Conservation (phyloP, 2,329 filamentous ascomycete genomes). For the Aureobasidium subglaciale region DNA sequence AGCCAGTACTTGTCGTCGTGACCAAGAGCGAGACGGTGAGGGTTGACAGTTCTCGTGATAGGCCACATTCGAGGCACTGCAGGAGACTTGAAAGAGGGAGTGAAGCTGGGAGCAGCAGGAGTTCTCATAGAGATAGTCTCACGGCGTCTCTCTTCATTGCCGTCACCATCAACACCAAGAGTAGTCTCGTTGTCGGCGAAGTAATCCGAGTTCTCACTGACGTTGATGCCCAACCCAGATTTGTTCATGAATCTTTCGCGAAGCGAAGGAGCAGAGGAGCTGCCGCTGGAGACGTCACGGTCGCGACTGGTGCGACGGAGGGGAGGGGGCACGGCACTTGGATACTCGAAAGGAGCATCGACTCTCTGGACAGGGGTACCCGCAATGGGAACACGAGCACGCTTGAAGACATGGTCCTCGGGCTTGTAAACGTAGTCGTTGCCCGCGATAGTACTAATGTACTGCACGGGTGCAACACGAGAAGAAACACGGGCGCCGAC, state of each 20-base stretch:
- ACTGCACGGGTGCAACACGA: not conserved
- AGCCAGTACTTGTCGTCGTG: too few species aligned
- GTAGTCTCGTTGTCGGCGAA: not conserved
- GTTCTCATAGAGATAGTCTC: not conserved
- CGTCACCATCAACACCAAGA: not conserved
- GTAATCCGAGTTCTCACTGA: not conserved
- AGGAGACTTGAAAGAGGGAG: too few species aligned
- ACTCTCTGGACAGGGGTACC: too few species aligned
- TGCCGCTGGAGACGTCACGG: not conserved
- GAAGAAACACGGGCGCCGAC: too few species aligned
- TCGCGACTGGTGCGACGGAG: not conserved
- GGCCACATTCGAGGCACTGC: too few species aligned
- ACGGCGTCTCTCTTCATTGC: not conserved
- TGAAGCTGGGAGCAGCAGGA: too few species aligned
- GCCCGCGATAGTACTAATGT: not conserved
- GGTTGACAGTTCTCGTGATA: too few species aligned
- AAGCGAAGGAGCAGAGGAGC: not conserved
- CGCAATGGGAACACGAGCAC: too few species aligned
- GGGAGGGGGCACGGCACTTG: not conserved
- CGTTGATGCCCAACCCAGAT: not conserved
- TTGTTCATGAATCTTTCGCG: not conserved
- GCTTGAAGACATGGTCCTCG: not conserved
- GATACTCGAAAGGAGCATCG: not conserved
- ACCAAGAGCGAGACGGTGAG: too few species aligned
- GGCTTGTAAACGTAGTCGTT: not conserved